Evolutionary conservation across 768 basidiomycete genomes (phyloP).

Genomic region (Naganishia randhawae): DNA sequence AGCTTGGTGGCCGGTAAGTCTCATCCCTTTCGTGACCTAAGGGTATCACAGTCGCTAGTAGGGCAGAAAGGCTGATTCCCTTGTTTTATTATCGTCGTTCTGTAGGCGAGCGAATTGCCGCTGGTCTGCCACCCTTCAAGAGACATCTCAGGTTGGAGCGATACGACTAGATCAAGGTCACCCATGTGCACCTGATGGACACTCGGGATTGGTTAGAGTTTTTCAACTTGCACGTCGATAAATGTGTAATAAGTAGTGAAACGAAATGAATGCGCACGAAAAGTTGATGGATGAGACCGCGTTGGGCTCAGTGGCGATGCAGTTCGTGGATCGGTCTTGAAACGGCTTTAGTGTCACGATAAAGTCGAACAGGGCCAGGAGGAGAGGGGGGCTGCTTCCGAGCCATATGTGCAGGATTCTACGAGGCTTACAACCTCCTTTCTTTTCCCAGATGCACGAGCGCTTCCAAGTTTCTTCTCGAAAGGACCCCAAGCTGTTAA

Average conservation of each 20-base stretch:
- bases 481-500: no score
- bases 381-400: no score
- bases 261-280: not conserved
- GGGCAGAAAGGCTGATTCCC: conserved; percentile 45
- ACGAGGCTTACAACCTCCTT: no score
- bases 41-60: conserved; percentile 67
- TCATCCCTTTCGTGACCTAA: not conserved
- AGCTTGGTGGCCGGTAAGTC: conserved; percentile 67
- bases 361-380: no score
- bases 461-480: no score
- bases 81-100: not conserved
- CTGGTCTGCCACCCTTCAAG: conserved; percentile 21
- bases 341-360: not conserved
- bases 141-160: conserved; percentile 18
- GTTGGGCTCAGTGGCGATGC: not conserved
- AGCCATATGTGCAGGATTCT: no score
- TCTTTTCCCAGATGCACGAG: no score
- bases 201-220: not conserved
- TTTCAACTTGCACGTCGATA: not conserved
- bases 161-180: not conserved
- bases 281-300: not conserved
- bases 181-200: not conserved
- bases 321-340: not conserved
- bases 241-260: not conserved
- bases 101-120: conserved; percentile 10